phyloP scores from a whole-genome alignment of 192 early-diverging fungal genomes.

The Podila verticillata region DNA sequence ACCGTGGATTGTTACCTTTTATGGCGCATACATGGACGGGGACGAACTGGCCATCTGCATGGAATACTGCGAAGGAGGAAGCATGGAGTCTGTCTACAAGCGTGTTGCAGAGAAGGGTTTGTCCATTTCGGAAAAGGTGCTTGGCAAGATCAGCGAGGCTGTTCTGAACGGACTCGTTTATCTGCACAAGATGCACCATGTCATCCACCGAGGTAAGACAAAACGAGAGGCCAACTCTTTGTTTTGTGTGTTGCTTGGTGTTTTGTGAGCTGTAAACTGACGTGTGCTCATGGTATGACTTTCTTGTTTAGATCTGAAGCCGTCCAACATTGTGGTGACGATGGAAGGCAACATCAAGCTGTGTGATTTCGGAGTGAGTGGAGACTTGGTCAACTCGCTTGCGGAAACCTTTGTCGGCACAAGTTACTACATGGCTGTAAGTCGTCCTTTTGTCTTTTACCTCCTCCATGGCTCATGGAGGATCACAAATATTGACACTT shows the following conservation, averaged over 20 bases:
- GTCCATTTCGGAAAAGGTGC: conserved; percentile 85
- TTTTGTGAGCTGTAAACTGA: too few relatives aligned
- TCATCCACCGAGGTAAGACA: conserved; percentile 94
- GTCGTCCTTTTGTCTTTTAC: conserved; percentile 22
- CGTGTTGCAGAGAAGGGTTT: conserved; percentile 71
- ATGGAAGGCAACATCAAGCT: conserved; percentile 93
- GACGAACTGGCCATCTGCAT: conserved; percentile 93
- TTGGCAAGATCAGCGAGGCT: conserved; percentile 91
- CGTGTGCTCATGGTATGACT: too few relatives aligned
- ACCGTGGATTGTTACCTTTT: conserved; percentile 94
- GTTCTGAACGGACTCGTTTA: conserved; percentile 95
- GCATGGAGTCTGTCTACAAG: conserved; percentile 93
- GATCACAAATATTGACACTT: too few relatives aligned
- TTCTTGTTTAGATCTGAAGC: conserved; percentile 86
- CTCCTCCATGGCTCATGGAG: too few relatives aligned
- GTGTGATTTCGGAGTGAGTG: conserved; percentile 97
- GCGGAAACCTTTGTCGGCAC: conserved; percentile 98
- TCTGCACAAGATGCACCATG: conserved; percentile 78
- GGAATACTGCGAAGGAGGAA: conserved; percentile 96
- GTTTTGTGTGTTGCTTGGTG: too few relatives aligned
- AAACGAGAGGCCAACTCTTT: neutral
- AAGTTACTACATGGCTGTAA: conserved; percentile 94
- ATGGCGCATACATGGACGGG: conserved; percentile 90
- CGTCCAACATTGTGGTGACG: conserved; percentile 96
- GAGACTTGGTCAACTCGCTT: conserved; percentile 86